These are phyloP conservation scores for Hysterangium stoloniferum DNA, from an alignment of 768 basidiomycete genomes.

Conservation along the genomic window DNA sequence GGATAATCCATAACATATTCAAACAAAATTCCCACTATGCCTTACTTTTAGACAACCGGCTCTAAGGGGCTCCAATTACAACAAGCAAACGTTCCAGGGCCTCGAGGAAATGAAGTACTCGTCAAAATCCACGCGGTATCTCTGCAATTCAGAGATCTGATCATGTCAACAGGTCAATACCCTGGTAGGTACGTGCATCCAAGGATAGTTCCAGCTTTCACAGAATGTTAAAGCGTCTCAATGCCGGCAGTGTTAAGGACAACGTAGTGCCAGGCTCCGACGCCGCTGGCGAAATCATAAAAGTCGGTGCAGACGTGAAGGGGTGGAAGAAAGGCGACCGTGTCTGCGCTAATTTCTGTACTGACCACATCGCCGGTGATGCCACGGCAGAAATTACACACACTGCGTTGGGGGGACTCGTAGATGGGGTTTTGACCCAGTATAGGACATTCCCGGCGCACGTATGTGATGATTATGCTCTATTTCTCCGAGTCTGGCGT, in stretches of 20 bases:
- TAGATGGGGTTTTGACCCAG: constrained; percentile 46
- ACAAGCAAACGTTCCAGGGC: background rate
- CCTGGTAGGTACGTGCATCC: constrained; percentile 23
- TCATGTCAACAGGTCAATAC: constrained; percentile 34
- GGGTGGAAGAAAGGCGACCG: constrained; percentile 51
- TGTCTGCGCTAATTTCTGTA: constrained; percentile 45
- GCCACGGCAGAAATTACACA: constrained; percentile 25
- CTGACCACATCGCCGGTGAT: constrained; percentile 43
- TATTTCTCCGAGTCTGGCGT: background rate
- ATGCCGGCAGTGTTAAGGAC: constrained; percentile 17
- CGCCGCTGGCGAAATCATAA: constrained; percentile 49
- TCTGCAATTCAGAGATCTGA: constrained; percentile 42
- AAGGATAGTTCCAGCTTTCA: constrained; percentile 24
- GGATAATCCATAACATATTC: no score
- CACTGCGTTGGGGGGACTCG: constrained; percentile 38
- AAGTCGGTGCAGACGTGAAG: constrained; percentile 23
- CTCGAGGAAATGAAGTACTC: background rate
- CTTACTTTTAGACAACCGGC: background rate
- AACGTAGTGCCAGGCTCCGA: constrained; percentile 35
- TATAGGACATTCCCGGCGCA: constrained; percentile 44
- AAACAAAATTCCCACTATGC: no score
- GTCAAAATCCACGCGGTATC: constrained; percentile 8
- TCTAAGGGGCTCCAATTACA: background rate
- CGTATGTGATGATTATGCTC: constrained; percentile 30
- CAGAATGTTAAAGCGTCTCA: background rate